A percentile compares a stretch with the other conserved stretches of the same genome.
These are phyloP conservation scores for Rhodotorula taiwanensis DNA, from an alignment of 768 basidiomycete genomes.

Conservation along the genomic window DNA sequence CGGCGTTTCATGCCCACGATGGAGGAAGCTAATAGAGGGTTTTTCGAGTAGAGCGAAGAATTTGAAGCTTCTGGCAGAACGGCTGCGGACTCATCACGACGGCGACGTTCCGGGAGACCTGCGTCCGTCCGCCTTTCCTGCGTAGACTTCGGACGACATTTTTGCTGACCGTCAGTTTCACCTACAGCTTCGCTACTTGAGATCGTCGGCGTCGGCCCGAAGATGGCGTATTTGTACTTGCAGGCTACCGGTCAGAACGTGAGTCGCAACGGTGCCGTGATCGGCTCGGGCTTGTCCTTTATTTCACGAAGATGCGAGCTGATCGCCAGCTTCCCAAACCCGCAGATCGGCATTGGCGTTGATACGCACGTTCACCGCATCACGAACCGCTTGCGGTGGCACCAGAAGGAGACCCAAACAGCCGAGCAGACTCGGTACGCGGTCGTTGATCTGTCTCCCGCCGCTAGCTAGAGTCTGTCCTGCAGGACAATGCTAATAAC, in stretches of 20 bases:
- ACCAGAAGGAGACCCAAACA: constrained; percentile 69
- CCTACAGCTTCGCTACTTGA: constrained; percentile 67
- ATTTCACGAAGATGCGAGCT: not conserved
- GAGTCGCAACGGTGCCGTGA: not conserved
- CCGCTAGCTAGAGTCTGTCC: no score
- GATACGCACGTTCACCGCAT: constrained; percentile 92
- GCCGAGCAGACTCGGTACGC: constrained; percentile 78
- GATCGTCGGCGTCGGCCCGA: constrained; percentile 85
- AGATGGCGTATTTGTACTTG: constrained; percentile 68
- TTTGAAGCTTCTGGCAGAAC: constrained; percentile 23
- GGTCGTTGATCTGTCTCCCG: not conserved
- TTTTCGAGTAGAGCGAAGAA: constrained; percentile 8
- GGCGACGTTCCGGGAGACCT: constrained; percentile 69
- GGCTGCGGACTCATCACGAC: constrained; percentile 61
- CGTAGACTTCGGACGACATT: no score
- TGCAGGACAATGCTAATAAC: not conserved
- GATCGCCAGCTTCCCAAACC: no score
- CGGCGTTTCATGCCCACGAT: not conserved
- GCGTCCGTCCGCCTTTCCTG: not conserved
- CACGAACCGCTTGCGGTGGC: constrained; percentile 89
- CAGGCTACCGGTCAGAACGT: constrained; percentile 33
- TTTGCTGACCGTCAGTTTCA: not conserved
- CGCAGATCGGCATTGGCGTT: constrained; percentile 71
- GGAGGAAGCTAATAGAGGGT: no score
- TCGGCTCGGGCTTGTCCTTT: not conserved